Evolutionary conservation across 106 monocot species (phyloP).

Genomic region (Acorus calamus): DNA sequence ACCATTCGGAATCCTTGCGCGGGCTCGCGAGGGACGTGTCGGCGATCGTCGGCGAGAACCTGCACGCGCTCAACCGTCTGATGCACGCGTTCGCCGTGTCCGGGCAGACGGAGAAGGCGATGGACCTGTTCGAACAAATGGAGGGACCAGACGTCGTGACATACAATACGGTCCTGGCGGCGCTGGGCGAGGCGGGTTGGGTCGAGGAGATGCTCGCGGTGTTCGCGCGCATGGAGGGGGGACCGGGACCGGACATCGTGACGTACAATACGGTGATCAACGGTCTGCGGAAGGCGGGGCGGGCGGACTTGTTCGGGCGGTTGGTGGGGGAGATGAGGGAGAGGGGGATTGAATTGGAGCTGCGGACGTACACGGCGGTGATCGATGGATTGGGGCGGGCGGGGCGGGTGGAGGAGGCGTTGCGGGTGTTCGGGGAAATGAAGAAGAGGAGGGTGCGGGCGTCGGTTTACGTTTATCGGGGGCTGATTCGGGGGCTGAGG

Average conservation of each 20-base stretch:
- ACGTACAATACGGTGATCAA: slow-evolving; percentile 72
- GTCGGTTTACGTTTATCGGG: slow-evolving; percentile 63
- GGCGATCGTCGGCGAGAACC: slow-evolving; percentile 34
- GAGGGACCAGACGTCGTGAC: slow-evolving; percentile 50
- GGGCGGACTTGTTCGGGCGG: slow-evolving; percentile 37
- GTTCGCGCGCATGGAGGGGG: slow-evolving; percentile 45
- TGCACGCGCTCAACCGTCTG: slow-evolving; percentile 59
- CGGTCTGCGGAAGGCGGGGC: slow-evolving; percentile 48
- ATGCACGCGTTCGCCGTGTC: slow-evolving; percentile 34
- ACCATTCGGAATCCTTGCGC: slow-evolving; percentile 20
- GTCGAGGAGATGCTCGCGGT: slow-evolving; percentile 56
- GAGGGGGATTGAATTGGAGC: slow-evolving; percentile 45
- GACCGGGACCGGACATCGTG: slow-evolving; percentile 41
- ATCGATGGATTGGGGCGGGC: slow-evolving; percentile 61
- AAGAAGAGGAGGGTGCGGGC: slow-evolving; percentile 30
- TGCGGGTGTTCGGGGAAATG: slow-evolving; percentile 48
- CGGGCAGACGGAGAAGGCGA: slow-evolving; percentile 38
- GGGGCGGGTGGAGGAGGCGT: slow-evolving; percentile 49
- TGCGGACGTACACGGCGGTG: slow-evolving; percentile 59
- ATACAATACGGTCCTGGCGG: slow-evolving; percentile 62
- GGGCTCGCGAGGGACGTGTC: slow-evolving; percentile 41
- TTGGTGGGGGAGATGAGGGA: slow-evolving; percentile 53
- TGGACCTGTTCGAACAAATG: slow-evolving; percentile 48
- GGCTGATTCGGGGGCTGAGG: slow-evolving; percentile 44
- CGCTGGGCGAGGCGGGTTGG: slow-evolving; percentile 49